A percentile compares a stretch with the other conserved stretches of the same genome.
These are phyloP conservation scores for Colletotrichum karsti DNA, from an alignment of 2,329 filamentous ascomycete genomes.

Conservation along the genomic window DNA sequence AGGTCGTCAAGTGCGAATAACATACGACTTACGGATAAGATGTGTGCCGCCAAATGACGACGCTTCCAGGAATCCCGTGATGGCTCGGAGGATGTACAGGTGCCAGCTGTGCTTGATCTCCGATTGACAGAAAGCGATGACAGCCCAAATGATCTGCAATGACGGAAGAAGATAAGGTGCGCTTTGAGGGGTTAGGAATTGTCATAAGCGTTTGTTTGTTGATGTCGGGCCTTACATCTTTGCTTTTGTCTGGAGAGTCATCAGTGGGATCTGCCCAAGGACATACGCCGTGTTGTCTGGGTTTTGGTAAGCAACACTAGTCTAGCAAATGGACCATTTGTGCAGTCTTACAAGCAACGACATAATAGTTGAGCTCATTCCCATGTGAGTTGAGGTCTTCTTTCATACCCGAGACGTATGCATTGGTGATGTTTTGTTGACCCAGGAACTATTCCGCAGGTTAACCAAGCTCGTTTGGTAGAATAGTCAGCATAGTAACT, in stretches of 20 bases:
- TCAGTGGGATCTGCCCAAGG: slow-evolving; percentile 39
- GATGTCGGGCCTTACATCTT: slow-evolving; percentile 29
- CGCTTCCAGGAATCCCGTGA: slow-evolving; percentile 32
- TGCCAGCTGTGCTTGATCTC: slow-evolving; percentile 35
- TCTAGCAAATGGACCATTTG: fast-evolving
- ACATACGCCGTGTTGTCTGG: slow-evolving; percentile 36
- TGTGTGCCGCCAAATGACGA: slow-evolving; percentile 38
- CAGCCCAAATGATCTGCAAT: slow-evolving; percentile 33
- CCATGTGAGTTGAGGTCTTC: slow-evolving; percentile 36
- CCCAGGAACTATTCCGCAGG: slow-evolving; percentile 35
- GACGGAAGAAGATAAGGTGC: slow-evolving; percentile 34
- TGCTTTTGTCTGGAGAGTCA: slow-evolving; percentile 37
- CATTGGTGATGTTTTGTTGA: slow-evolving; percentile 36
- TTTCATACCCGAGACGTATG: slow-evolving; percentile 37
- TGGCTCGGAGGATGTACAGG: slow-evolving; percentile 32
- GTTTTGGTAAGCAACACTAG: not conserved
- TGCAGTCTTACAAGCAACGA: slow-evolving; percentile 19
- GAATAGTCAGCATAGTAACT: not conserved
- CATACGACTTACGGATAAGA: slow-evolving; percentile 34
- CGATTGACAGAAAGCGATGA: slow-evolving; percentile 37
- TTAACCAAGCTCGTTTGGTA: no score
- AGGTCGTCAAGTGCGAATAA: not conserved
- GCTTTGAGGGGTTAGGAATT: slow-evolving; percentile 22
- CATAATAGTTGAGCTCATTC: slow-evolving; percentile 36
- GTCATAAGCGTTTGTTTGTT: not conserved